A percentile compares a stretch with the other conserved stretches of the same genome.
These are phyloP conservation scores for Ganoderma resinaceum DNA, from an alignment of 1,284 basidiomycete species.

Conservation along the genomic window DNA sequence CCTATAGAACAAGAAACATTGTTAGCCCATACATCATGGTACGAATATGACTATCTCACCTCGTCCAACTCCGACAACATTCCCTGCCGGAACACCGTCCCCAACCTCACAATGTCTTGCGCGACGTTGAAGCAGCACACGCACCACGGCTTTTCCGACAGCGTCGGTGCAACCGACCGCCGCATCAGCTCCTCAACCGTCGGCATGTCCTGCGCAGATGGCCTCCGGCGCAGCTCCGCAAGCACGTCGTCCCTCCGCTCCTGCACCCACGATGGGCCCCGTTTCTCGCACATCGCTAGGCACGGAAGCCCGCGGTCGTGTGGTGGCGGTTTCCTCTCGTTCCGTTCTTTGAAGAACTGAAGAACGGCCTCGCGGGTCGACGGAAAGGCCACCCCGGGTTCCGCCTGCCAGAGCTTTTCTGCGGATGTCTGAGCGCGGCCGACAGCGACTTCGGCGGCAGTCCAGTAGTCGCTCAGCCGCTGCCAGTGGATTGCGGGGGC, in stretches of 20 bases:
- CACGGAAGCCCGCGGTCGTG: background rate
- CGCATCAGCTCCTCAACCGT: background rate
- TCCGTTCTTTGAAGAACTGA: background rate
- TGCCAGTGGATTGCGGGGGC: slow-evolving; percentile 1
- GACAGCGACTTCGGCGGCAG: background rate
- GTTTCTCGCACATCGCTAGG: background rate
- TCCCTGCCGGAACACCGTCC: background rate
- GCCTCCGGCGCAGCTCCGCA: background rate
- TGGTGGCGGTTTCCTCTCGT: background rate
- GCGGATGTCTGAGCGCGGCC: background rate
- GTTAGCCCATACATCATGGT: background rate
- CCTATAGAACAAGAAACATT: background rate
- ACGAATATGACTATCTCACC: background rate
- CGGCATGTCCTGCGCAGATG: background rate
- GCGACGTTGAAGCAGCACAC: slow-evolving; percentile 4
- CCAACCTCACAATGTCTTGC: slow-evolving; percentile 2
- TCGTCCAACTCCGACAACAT: background rate
- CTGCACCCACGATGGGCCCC: background rate
- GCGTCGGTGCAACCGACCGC: background rate
- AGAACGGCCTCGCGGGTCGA: background rate
- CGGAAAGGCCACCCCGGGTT: background rate
- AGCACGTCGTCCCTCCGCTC: background rate
- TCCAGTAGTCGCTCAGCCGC: background rate
- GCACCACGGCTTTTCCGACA: slow-evolving; percentile 7
- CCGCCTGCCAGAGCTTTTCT: background rate